A percentile compares a stretch with the other conserved stretches of the same genome.
Evolutionary conservation across 2,329 filamentous ascomycete genomes (phyloP).

Genomic region (Talaromyces sp.): DNA sequence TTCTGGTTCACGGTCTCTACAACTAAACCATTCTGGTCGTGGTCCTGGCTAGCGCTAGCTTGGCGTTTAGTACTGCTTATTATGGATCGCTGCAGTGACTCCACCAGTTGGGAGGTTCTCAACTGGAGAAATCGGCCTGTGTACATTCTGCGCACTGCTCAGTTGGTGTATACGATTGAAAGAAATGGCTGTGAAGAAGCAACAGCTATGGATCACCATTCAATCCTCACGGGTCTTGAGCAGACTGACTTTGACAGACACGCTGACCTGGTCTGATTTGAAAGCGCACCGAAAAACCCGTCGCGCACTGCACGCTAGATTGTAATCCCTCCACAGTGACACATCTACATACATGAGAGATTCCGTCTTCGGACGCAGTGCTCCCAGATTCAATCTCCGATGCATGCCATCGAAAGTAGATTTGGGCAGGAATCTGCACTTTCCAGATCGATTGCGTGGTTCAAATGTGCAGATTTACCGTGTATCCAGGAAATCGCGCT

Average conservation of each 20-base stretch:
- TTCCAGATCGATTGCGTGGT: neutral
- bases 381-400: neutral
- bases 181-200: neutral
- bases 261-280: neutral
- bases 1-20: neutral
- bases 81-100: neutral
- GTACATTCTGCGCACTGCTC: neutral
- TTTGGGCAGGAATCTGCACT: neutral
- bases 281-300: slow-evolving; percentile 12
- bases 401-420: neutral
- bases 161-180: neutral
- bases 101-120: neutral
- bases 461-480: neutral
- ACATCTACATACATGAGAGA: neutral
- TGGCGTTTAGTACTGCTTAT: neutral
- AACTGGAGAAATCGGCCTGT: neutral
- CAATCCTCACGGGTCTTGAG: neutral
- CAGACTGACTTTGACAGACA: neutral
- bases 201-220: neutral
- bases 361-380: neutral
- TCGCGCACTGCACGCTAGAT: slow-evolving; percentile 11
- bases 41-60: slow-evolving; percentile 1
- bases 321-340: neutral
- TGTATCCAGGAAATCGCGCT: neutral
- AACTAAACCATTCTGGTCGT: neutral